Conservation (phyloP, 2,329 filamentous ascomycete genomes). For the Colletotrichum karsti region DNA sequence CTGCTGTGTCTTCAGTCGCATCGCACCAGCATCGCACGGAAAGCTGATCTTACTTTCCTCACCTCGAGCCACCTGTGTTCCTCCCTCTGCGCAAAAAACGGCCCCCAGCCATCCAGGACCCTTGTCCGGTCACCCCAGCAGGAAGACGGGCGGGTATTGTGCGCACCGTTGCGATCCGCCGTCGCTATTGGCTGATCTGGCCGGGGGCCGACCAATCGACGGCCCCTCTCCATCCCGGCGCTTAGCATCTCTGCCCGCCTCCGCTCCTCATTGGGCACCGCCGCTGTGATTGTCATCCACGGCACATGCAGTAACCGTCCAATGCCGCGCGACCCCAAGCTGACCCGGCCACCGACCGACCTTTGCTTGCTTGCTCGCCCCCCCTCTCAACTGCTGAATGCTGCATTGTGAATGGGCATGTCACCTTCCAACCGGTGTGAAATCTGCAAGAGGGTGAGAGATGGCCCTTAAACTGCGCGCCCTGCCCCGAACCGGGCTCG, state of each 20-base stretch:
- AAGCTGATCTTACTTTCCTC: slow-evolving; percentile 4
- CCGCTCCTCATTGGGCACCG: slow-evolving; percentile 22
- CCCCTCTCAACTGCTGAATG: slow-evolving; percentile 3
- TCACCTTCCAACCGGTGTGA: background rate
- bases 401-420: background rate
- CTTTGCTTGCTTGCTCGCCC: slow-evolving; percentile 2
- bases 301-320: slow-evolving; percentile 28
- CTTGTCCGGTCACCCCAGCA: background rate
- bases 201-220: slow-evolving; percentile 19
- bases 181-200: slow-evolving; percentile 12
- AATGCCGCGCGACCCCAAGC: slow-evolving; percentile 17
- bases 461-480: slow-evolving; percentile 29
- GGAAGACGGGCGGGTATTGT: slow-evolving; percentile 24
- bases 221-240: slow-evolving; percentile 25
- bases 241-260: slow-evolving; percentile 23
- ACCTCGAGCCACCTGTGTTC: background rate
- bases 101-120: slow-evolving; percentile 7
- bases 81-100: background rate
- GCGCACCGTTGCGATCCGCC: slow-evolving; percentile 18
- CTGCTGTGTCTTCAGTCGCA: slow-evolving; percentile 6
- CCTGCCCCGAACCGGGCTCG: slow-evolving; percentile 1
- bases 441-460: slow-evolving; percentile 2
- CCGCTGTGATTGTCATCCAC: slow-evolving; percentile 27
- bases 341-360: slow-evolving; percentile 14
- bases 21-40: slow-evolving; percentile 26